Evolutionary conservation across 495 filamentous ascomycete genomes (phyloP).

Genomic region (Aspergillus taichungensis): DNA sequence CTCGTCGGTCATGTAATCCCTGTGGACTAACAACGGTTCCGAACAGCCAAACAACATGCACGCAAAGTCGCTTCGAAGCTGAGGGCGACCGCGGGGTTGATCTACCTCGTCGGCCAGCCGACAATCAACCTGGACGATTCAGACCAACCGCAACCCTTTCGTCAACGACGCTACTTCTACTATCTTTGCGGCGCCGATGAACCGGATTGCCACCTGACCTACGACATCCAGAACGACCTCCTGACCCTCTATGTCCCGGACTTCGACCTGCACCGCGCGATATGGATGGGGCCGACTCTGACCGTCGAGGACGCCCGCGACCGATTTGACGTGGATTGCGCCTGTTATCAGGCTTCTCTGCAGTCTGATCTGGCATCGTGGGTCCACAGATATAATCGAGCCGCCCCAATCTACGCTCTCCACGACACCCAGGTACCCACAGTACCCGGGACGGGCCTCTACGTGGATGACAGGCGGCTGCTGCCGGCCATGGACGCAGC

Average conservation of each 20-base stretch:
- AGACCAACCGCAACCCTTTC: slow-evolving; percentile 66
- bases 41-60: slow-evolving; percentile 70
- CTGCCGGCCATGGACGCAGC: slow-evolving; percentile 61
- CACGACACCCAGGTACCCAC: slow-evolving; percentile 31
- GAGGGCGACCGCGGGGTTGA: slow-evolving; percentile 49
- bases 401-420: slow-evolving; percentile 29
- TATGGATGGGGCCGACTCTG: slow-evolving; percentile 91
- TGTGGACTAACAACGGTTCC: not conserved
- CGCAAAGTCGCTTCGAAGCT: slow-evolving; percentile 61
- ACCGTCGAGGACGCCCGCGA: slow-evolving; percentile 59
- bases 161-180: slow-evolving; percentile 88
- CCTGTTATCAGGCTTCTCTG: slow-evolving; percentile 55
- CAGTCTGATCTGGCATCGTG: slow-evolving; percentile 50
- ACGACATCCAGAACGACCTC: slow-evolving; percentile 62
- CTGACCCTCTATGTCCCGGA: slow-evolving; percentile 89
- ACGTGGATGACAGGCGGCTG: slow-evolving; percentile 31
- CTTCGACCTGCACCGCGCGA: slow-evolving; percentile 76
- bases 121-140: slow-evolving; percentile 68
- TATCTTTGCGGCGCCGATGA: slow-evolving; percentile 81
- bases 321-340: slow-evolving; percentile 72
- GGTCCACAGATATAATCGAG: slow-evolving; percentile 47
- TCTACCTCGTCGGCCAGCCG: slow-evolving; percentile 78
- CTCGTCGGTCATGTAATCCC: no score
- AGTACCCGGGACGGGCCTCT: slow-evolving; percentile 46
- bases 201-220: slow-evolving; percentile 74